Percentiles rank a stretch among this genome's conserved stretches.
phyloP scores from a whole-genome alignment of 2,329 filamentous ascomycete genomes.

The Cercospora zeina region DNA sequence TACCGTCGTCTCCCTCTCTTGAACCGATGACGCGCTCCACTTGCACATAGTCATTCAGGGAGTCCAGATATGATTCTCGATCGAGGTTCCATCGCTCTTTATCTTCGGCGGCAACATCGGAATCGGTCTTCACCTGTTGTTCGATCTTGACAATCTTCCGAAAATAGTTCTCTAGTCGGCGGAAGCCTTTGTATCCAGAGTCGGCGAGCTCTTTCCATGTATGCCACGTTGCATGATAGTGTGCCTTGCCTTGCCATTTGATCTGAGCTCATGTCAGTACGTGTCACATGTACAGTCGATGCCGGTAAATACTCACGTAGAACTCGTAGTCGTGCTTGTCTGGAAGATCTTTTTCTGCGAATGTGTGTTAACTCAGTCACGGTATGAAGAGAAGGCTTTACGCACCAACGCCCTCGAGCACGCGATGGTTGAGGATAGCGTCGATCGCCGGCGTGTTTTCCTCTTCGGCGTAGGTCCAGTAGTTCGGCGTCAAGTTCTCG shows the following conservation, averaged over 20 bases:
- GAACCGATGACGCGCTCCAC: conserved; percentile 90
- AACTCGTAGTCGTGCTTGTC: conserved; percentile 82
- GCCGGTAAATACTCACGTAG: conserved; percentile 46
- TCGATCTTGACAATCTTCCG: conserved; percentile 79
- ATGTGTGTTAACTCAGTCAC: background rate
- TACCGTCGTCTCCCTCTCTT: conserved; percentile 74
- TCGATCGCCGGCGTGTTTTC: conserved; percentile 86
- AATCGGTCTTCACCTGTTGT: conserved; percentile 70
- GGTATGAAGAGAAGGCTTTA: background rate
- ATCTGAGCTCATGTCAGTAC: conserved; percentile 58
- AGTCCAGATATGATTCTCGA: conserved; percentile 84
- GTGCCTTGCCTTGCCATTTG: conserved; percentile 96
- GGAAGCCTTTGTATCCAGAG: conserved; percentile 68
- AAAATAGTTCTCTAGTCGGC: conserved; percentile 93
- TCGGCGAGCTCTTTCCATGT: conserved; percentile 69
- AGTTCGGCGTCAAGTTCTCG: conserved; percentile 66
- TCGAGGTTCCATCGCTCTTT: conserved; percentile 95
- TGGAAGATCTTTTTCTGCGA: conserved; percentile 42
- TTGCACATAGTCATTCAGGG: conserved; percentile 83
- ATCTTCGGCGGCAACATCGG: conserved; percentile 76
- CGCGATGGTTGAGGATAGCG: conserved; percentile 80
- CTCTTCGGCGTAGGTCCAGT: conserved; percentile 69
- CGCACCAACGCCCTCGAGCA: conserved; percentile 62
- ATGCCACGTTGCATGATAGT: conserved; percentile 96
- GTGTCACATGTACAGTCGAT: conserved; percentile 3